A percentile compares a stretch with the other conserved stretches of the same genome.
Evolutionary conservation across 108 stramenopile species (phyloP).

Genomic region (Cyclotella cryptica): DNA sequence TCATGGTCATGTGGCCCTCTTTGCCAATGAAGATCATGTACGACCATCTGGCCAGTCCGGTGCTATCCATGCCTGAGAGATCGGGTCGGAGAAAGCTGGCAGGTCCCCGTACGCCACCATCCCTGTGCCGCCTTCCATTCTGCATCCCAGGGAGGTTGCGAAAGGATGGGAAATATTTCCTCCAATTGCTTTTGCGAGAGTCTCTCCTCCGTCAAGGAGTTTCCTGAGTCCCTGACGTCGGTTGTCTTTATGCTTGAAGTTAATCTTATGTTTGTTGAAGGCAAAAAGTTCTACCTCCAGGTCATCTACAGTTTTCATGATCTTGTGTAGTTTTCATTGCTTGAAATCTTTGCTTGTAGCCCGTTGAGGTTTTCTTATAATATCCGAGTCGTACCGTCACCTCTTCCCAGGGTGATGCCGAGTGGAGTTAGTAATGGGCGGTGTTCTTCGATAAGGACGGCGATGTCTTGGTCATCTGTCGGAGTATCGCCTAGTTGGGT

Average conservation of each 20-base stretch:
- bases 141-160: background rate
- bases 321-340: slow-evolving; percentile 8
- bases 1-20: background rate
- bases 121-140: too few relatives aligned
- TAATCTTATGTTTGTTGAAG: too few relatives aligned
- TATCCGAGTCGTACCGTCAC: background rate
- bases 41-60: too few relatives aligned
- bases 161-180: background rate
- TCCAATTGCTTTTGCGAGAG: background rate
- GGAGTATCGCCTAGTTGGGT: too few relatives aligned
- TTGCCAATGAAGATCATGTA: background rate
- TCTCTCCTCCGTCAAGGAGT: slow-evolving; percentile 22
- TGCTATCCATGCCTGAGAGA: background rate
- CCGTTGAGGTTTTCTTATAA: slow-evolving; percentile 26
- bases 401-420: background rate
- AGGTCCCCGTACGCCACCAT: too few relatives aligned
- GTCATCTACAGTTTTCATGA: slow-evolving; percentile 12
- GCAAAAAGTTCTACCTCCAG: too few relatives aligned
- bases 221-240: slow-evolving; percentile 5
- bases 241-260: slow-evolving; percentile 22
- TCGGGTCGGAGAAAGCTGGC: too few relatives aligned
- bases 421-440: background rate
- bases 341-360: background rate
- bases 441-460: too few relatives aligned
- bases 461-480: too few relatives aligned